Evolutionary conservation across 257 asterid species (phyloP), one percentile per base, ranked within the genome.

Genomic region (Prunella vulgaris): DNA sequence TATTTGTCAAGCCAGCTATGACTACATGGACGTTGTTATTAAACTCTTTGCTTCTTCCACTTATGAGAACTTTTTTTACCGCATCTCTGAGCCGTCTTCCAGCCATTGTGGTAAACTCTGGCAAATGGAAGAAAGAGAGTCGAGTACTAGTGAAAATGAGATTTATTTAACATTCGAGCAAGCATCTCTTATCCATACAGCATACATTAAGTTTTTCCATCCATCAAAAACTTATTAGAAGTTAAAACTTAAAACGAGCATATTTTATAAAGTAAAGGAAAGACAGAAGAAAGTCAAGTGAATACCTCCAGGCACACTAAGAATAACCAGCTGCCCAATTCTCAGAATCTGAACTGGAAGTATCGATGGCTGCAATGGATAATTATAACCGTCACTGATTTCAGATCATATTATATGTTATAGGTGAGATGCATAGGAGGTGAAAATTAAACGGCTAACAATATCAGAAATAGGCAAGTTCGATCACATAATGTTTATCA

Each of bases 31-130:
- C 80, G 79, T 80, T 83, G 78, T 71, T 78, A 44, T 67, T 82
- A 53, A 88, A 87, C 76, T 79, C 86, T 58, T 77, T 81, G 72
- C 75, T 71, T 63, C 71, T 78, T 76, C 83, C 81, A 74, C 81
- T 76, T 3, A 75, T 77, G 35, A 94, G 84, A 51, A 73, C 89
- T 33, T 65, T 61, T 86, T 63, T 87, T 70, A 94, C 89, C 20
- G 97, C 96, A 82, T 94, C 99, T 44, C 97, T 87, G 64, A 94
- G 96, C 61, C 97, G 89, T 76, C 99, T 88, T 70, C 99, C 99
- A 35, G 99, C 92, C 99, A 94, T 94, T 52, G 99, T 94, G 66
- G 95, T 83, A 84, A 90, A 94, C 83, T 94, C 99, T 92, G 84
- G 70, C 32, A 54, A 15, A 46, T 7, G 30, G 44, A 56, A 35